Evolutionary conservation across 306 rosid genomes (phyloP).

Genomic region (Betula pendula): DNA sequence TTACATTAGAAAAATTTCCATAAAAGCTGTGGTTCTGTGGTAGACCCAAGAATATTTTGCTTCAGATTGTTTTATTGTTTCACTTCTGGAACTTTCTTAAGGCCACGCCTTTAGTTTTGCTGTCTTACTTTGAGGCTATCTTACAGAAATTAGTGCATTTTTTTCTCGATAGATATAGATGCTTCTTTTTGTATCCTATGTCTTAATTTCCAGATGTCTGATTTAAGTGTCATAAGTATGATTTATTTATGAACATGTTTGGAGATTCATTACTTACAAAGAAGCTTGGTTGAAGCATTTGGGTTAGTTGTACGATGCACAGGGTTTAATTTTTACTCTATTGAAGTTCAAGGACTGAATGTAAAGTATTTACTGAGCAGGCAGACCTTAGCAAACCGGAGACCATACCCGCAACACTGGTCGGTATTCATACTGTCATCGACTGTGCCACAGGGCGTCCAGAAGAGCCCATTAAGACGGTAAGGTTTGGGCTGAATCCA

Average conservation of each 20-base stretch:
- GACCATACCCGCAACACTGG: conserved; percentile 90
- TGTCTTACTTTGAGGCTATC: neutral
- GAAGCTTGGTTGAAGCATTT: neutral
- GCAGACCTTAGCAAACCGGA: conserved; percentile 91
- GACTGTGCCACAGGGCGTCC: conserved; percentile 99
- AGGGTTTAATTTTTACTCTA: neutral
- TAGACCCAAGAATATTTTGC: neutral
- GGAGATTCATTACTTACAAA: neutral
- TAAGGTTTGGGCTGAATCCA: conserved; percentile 17
- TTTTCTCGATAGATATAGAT: neutral
- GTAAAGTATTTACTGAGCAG: conserved; percentile 40
- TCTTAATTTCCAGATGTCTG: neutral
- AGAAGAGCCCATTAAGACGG: conserved; percentile 88
- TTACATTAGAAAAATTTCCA: neutral
- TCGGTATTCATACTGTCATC: conserved; percentile 81
- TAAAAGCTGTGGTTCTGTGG: neutral
- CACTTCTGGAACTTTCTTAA: neutral
- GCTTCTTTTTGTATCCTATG: neutral
- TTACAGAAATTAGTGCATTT: neutral
- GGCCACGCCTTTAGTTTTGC: neutral
- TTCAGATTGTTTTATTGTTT: neutral
- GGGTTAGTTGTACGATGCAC: neutral
- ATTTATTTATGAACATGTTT: neutral
- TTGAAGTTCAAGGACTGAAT: neutral
- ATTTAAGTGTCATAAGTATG: neutral